A percentile compares a stretch with the other conserved stretches of the same genome.
These are phyloP conservation scores for Monosporascus sp. DNA, from an alignment of 2,329 filamentous ascomycete species.

Conservation along the genomic window DNA sequence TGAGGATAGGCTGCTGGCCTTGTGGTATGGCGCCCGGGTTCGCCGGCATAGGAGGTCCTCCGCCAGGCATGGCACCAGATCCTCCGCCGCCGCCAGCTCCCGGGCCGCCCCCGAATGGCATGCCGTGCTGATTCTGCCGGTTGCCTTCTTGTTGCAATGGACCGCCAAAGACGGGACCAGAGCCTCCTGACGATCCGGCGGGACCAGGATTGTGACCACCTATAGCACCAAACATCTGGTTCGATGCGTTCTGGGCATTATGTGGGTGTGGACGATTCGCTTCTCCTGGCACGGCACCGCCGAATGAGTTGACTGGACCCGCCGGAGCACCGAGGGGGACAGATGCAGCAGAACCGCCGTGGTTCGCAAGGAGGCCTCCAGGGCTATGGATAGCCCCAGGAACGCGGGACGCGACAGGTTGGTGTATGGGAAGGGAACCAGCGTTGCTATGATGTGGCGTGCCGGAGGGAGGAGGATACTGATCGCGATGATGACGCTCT, in stretches of 20 bases:
- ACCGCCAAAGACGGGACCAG: slow-evolving; percentile 63
- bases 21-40: slow-evolving; percentile 59
- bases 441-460: slow-evolving; percentile 82
- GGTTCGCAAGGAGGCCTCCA: slow-evolving; percentile 76
- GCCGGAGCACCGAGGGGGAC: slow-evolving; percentile 49
- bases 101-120: slow-evolving; percentile 50
- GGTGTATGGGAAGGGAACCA: slow-evolving; percentile 85
- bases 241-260: slow-evolving; percentile 41
- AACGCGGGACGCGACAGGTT: slow-evolving; percentile 81
- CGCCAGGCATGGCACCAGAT: slow-evolving; percentile 31
- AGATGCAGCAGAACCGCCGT: slow-evolving; percentile 54
- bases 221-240: slow-evolving; percentile 46
- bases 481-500: slow-evolving; percentile 58
- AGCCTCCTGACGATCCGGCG: slow-evolving; percentile 44
- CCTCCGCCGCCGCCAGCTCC: slow-evolving; percentile 45
- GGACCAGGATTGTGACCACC: slow-evolving; percentile 19
- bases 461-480: slow-evolving; percentile 49
- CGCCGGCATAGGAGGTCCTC: slow-evolving; percentile 26
- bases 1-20: slow-evolving; percentile 79
- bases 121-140: slow-evolving; percentile 61
- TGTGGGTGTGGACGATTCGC: slow-evolving; percentile 48
- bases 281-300: slow-evolving; percentile 50
- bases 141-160: slow-evolving; percentile 57
- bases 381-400: slow-evolving; percentile 84
- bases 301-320: slow-evolving; percentile 44